These are phyloP conservation scores for Pichia sp. DNA, from an alignment of 1,139 yeast genomes.

Conservation along the genomic window DNA sequence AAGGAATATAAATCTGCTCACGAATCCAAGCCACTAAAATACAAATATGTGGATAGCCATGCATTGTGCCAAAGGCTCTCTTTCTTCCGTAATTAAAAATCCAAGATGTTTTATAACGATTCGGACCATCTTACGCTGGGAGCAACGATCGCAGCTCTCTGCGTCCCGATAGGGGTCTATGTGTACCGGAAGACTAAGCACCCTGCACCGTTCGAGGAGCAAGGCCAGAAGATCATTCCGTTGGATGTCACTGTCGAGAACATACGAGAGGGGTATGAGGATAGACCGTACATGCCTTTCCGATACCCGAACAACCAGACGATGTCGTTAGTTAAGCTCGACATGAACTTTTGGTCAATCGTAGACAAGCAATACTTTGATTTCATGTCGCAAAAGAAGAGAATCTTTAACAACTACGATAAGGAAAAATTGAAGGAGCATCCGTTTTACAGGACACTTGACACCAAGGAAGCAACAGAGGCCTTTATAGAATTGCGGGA, in stretches of 20 bases:
- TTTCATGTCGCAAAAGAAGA: conserved; percentile 42
- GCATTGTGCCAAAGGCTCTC: too few relatives aligned
- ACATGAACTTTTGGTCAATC: conserved; percentile 52
- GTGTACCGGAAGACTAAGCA: neutral
- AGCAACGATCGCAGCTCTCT: conserved; percentile 7
- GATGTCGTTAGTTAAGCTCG: conserved; percentile 49
- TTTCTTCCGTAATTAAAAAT: too few relatives aligned
- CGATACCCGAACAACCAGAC: conserved; percentile 57
- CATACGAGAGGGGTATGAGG: conserved; percentile 40
- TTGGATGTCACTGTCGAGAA: conserved; percentile 47
- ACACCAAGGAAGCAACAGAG: conserved; percentile 41
- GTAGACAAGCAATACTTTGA: conserved; percentile 47
- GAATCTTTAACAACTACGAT: conserved; percentile 42
- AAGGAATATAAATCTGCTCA: too few relatives aligned
- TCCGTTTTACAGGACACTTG: conserved; percentile 37
- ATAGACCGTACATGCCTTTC: conserved; percentile 54
- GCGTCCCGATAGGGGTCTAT: conserved; percentile 6
- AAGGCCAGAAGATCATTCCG: conserved; percentile 40
- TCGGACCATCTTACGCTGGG: neutral
- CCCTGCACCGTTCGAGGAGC: conserved; percentile 16
- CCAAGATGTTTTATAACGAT: neutral
- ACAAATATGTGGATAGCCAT: too few relatives aligned
- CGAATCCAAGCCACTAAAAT: too few relatives aligned
- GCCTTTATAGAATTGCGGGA: conserved; percentile 46
- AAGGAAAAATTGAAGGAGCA: conserved; percentile 30